phyloP scores from a whole-genome alignment of 129 eudicot genomes.

The Centella asiatica region DNA sequence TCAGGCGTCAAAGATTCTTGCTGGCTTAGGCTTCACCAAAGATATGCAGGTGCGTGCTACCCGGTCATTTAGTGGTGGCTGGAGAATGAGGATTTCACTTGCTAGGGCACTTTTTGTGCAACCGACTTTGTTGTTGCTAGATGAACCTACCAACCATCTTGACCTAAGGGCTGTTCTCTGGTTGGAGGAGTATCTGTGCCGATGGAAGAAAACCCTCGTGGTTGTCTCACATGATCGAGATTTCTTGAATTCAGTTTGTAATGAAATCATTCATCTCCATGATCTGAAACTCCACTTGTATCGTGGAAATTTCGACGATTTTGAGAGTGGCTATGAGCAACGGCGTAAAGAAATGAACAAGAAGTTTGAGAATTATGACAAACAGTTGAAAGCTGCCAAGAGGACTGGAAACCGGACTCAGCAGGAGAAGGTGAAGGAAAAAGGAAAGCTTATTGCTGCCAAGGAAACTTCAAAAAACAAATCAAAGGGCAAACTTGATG shows the following conservation, averaged over 20 bases:
- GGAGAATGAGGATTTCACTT: slow-evolving; percentile 87
- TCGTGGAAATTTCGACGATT: slow-evolving; percentile 78
- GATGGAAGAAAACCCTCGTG: slow-evolving; percentile 85
- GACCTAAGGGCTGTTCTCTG: slow-evolving; percentile 76
- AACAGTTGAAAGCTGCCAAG: slow-evolving; percentile 75
- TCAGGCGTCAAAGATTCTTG: slow-evolving; percentile 78
- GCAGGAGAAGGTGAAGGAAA: slow-evolving; percentile 71
- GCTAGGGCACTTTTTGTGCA: slow-evolving; percentile 85
- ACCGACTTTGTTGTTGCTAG: slow-evolving; percentile 69
- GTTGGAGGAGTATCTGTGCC: slow-evolving; percentile 72
- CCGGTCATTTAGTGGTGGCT: slow-evolving; percentile 74
- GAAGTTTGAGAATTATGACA: slow-evolving; percentile 48
- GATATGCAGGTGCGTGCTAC: slow-evolving; percentile 72
- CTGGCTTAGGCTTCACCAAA: slow-evolving; percentile 77
- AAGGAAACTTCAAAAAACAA: slow-evolving; percentile 62
- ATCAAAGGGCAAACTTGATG: slow-evolving; percentile 58
- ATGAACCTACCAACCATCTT: slow-evolving; percentile 83
- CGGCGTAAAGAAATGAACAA: slow-evolving; percentile 44
- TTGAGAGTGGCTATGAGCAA: slow-evolving; percentile 70
- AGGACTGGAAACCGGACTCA: slow-evolving; percentile 52
- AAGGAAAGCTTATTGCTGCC: slow-evolving; percentile 46
- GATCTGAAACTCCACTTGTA: slow-evolving; percentile 72
- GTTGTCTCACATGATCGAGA: slow-evolving; percentile 90
- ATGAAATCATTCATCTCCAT: slow-evolving; percentile 71
- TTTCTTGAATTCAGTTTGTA: slow-evolving; percentile 70